These are phyloP conservation scores for Apiospora malaysiana DNA, from an alignment of 2,329 filamentous ascomycete genomes.

Conservation along the genomic window DNA sequence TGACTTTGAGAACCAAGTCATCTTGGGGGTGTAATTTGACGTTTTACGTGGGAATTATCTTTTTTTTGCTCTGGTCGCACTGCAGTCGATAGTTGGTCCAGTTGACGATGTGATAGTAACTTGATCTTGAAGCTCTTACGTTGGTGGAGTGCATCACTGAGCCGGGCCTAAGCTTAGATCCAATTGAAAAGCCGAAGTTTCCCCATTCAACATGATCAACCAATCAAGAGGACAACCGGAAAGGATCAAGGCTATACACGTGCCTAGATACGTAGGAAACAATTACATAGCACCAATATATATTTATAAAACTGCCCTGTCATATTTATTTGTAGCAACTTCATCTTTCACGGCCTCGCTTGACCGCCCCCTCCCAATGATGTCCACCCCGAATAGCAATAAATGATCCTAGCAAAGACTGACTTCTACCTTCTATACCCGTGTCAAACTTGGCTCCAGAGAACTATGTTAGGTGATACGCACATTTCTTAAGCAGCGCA, in stretches of 20 bases:
- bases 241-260: too few relatives aligned
- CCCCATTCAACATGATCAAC: not conserved
- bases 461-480: too few relatives aligned
- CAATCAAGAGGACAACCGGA: not conserved
- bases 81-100: not conserved
- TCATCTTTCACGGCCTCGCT: too few relatives aligned
- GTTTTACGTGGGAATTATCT: not conserved
- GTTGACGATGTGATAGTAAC: not conserved
- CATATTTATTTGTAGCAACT: too few relatives aligned
- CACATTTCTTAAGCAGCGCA: not conserved
- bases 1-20: constrained; percentile 72
- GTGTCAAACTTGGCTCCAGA: too few relatives aligned
- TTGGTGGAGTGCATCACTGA: not conserved
- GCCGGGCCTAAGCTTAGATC: not conserved
- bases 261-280: too few relatives aligned
- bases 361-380: too few relatives aligned
- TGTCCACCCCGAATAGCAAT: too few relatives aligned
- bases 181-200: constrained; percentile 19
- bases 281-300: too few relatives aligned
- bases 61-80: not conserved
- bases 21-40: constrained; percentile 40
- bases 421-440: too few relatives aligned
- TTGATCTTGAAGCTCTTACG: constrained; percentile 5
- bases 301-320: too few relatives aligned
- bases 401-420: too few relatives aligned